Evolutionary conservation across 2,329 filamentous ascomycete genomes (phyloP).

Genomic region (Diaporthe citrichinensis): DNA sequence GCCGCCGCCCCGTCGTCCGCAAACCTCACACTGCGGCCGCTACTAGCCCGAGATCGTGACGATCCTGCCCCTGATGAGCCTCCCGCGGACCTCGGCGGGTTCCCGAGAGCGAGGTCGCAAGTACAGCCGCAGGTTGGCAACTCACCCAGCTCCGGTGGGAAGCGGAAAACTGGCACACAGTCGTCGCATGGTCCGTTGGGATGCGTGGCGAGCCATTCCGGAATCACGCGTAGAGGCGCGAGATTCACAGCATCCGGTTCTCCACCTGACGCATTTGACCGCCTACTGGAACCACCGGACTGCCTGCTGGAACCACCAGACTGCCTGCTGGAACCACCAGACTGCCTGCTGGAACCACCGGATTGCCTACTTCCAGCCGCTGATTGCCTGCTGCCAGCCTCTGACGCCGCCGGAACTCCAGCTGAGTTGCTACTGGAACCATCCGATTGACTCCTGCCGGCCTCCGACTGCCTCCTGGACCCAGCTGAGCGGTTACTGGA

Average conservation of each 20-base stretch:
- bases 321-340: neutral
- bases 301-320: neutral
- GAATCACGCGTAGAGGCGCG: neutral
- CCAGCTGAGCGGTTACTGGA: too few species aligned
- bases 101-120: constrained; percentile 17
- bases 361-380: neutral
- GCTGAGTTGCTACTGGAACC: neutral
- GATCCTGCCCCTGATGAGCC: neutral
- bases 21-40: constrained; percentile 36
- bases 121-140: constrained; percentile 20
- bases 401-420: neutral
- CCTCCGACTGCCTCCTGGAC: neutral
- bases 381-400: neutral
- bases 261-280: neutral
- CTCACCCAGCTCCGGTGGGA: constrained; percentile 27
- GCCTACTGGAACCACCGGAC: neutral
- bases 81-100: neutral
- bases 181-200: constrained; percentile 19
- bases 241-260: neutral
- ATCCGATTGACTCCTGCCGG: neutral
- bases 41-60: neutral
- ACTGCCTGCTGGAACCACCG: neutral
- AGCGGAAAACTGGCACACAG: constrained; percentile 22
- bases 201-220: constrained; percentile 27
- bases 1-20: constrained; percentile 7